Evolutionary conservation across 495 filamentous ascomycete species (phyloP).

Genomic region (Neurospora tetraspora): DNA sequence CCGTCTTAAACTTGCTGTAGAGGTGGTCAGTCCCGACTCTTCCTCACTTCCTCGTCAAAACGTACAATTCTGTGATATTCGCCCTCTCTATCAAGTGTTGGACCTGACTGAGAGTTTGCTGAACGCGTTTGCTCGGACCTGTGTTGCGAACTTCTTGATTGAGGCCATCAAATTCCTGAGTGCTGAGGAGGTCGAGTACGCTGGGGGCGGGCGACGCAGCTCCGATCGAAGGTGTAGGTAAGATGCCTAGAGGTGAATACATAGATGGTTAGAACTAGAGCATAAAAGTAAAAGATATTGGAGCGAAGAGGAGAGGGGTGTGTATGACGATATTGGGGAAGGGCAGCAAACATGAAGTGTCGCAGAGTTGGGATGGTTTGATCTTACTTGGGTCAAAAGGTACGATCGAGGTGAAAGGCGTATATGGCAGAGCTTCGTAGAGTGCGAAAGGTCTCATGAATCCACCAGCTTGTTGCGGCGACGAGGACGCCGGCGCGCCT

Average conservation of each 20-base stretch:
- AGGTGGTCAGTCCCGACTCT: constrained; percentile 4
- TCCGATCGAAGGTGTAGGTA: constrained; percentile 57
- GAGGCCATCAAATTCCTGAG: constrained; percentile 35
- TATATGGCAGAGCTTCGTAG: constrained; percentile 81
- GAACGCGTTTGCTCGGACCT: constrained; percentile 28
- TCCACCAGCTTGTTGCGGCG: background rate
- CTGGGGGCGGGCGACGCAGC: constrained; percentile 38
- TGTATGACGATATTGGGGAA: background rate
- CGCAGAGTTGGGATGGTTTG: background rate
- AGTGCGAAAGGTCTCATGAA: constrained; percentile 41
- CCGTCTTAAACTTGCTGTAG: constrained; percentile 59
- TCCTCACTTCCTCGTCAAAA: constrained; percentile 1
- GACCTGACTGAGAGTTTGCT: constrained; percentile 50
- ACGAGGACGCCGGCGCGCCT: background rate
- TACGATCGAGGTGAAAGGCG: constrained; percentile 80
- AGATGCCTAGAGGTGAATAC: constrained; percentile 41
- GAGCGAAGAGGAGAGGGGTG: background rate
- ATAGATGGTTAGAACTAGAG: constrained; percentile 2
- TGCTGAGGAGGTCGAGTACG: constrained; percentile 33
- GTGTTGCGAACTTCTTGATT: constrained; percentile 40
- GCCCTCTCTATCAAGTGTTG: constrained; percentile 58
- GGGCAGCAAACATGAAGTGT: background rate
- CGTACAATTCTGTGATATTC: constrained; percentile 66
- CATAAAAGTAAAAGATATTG: background rate
- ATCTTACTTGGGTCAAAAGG: constrained; percentile 71